A percentile compares a stretch with the other conserved stretches of the same genome.
These are phyloP conservation scores for Gossypium laxum DNA, from an alignment of 441 rosid genomes.

Conservation along the genomic window DNA sequence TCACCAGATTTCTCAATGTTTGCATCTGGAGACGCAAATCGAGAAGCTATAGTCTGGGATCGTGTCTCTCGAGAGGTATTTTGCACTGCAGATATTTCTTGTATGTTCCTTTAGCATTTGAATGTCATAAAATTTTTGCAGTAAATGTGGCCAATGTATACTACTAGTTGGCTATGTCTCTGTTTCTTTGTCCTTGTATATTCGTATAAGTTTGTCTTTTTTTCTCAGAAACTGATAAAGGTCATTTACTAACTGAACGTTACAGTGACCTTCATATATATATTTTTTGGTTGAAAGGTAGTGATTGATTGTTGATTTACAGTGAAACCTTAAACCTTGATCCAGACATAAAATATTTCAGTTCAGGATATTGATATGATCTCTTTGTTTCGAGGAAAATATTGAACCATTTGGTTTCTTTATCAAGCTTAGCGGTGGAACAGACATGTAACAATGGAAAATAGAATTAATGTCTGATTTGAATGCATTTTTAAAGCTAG, in stretches of 20 bases:
- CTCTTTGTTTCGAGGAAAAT: neutral
- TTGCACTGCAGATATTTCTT: neutral
- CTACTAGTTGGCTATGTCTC: neutral
- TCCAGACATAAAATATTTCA: neutral
- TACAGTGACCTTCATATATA: neutral
- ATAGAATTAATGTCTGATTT: neutral
- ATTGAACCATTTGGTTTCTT: neutral
- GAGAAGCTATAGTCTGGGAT: conserved; percentile 93
- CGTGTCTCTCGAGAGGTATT: conserved; percentile 67
- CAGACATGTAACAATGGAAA: neutral
- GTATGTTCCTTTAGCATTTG: neutral
- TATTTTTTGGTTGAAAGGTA: neutral
- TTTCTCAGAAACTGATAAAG: neutral
- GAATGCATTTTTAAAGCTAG: neutral
- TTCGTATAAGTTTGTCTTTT: neutral
- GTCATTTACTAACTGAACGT: neutral
- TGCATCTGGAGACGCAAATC: conserved; percentile 78
- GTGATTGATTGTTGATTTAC: neutral
- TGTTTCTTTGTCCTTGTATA: neutral
- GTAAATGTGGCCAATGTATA: neutral
- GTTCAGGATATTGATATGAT: neutral
- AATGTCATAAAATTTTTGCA: neutral
- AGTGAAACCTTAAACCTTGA: neutral
- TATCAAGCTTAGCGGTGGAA: conserved; percentile 1
- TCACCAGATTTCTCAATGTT: conserved; percentile 88